Evolutionary conservation across 495 filamentous ascomycete genomes (phyloP), one percentile per base, ranked within the genome.

Genomic region (Evansstolkia leycettana): DNA sequence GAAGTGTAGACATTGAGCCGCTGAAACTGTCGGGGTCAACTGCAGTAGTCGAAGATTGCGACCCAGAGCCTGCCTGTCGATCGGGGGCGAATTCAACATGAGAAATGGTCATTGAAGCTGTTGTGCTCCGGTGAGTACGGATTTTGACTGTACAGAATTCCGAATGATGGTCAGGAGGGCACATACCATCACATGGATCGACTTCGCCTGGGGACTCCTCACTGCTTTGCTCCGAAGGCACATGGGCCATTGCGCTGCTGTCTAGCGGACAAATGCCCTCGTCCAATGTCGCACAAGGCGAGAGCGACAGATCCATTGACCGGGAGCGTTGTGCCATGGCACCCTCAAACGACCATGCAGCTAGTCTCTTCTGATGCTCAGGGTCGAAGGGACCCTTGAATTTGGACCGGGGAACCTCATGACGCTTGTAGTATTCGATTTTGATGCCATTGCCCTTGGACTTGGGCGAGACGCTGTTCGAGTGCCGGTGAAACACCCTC

Each of bases 311-410:
- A 31, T 65, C 63, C 3, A 48, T 31, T 0, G 63, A 55, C 27
- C 60, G 58, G 17, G 41, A 37, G 10, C 60, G 59, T 34, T 53
- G 62, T 19, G 40, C 52, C 40, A 43, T 59, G 28, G 60, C 64
- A 35, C 40, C 45, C 4, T 51, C 54, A 31, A 73, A 73, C 14
- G 58, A 65, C 62, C 68, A 73, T 8, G 65, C 57, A n/a, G 62
- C 57, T 36, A 73, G 38, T 19, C 49, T 52, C 18, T 63, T 60
- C 44, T 68, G 64, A 41, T 73, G 69, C 40, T 60, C 60, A 32
- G 54, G 60, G 42, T 73, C 65, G 42, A 66, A 69, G 0, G 69
- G 67, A 3, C 67, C 69, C 2, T 54, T 54, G 37, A 72, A 73
- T 35, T 73, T 73, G 14, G 69, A 68, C 8, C 55, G 60, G 2